Base-by-base conservation (phyloP, 805 yeast species). In the Ogataea kodamae region DNA sequence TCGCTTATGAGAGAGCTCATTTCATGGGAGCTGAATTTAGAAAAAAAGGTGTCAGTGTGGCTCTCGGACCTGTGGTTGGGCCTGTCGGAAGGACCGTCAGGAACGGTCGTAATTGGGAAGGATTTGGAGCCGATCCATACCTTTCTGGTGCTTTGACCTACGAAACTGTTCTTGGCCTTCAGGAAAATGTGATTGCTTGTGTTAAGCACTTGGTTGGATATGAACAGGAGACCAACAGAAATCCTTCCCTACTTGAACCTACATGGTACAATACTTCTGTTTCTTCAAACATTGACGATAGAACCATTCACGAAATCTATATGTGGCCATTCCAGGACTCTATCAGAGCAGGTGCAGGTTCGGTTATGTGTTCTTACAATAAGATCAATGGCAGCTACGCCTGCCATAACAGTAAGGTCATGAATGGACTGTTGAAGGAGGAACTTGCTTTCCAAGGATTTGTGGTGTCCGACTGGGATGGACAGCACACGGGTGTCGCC, bases 291-390 rank as follows among this genome's bases (percentile, higher is more conserved):
- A 72, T 76, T 28, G 80, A 76, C 36, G 82, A 76, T 48, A 59
- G 77, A 18, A 70, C 77, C 2, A 66, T 78, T 70, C 82, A 74
- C 49, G 84, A 77, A 46, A 50, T 74, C 2, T 77, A 70, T 49
- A 52, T 75, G 26, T 76, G 83, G 83, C 84, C 84, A 8, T 77
- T 74, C 59, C 80, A 80, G 6, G 80, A 77, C 45, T 72, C 72
- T 21, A 63, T 77, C 15, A 65, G 66, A 35, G 77, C 81, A 6
- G 81, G 81, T 18, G 78, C 61, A 17, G 81, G 78, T 3, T 64
- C 76, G 14, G 62, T 78, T 11, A 73, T 78, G 75, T 76, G 83
- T 45, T 61, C 79, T 1, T 76, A 73, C 49, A 75, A 76, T 43
- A 62, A 63, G 39, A 70, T 76, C 22, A 78, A 78, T 55, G 69